Evolutionary conservation across 768 basidiomycete genomes (phyloP).

Genomic region (Psilocybe subaeruginosa): DNA sequence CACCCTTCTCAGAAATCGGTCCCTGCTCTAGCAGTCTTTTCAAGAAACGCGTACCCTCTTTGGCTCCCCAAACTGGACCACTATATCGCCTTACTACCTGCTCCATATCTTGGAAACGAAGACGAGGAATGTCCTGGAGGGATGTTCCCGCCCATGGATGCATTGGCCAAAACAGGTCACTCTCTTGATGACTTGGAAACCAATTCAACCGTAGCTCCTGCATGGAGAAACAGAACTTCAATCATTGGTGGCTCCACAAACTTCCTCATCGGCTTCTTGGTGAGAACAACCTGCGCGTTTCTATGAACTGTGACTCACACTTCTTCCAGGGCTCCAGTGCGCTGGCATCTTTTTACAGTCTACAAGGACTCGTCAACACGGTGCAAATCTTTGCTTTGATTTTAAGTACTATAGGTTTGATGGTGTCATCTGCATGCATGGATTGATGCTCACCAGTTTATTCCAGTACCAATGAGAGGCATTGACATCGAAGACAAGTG

Average conservation of each 20-base stretch:
- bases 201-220: slow-evolving; percentile 49
- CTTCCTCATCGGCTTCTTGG: slow-evolving; percentile 56
- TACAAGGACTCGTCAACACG: slow-evolving; percentile 69
- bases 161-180: slow-evolving; percentile 46
- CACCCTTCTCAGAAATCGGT: slow-evolving; percentile 44
- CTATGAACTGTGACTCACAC: neutral
- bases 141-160: slow-evolving; percentile 71
- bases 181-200: slow-evolving; percentile 63
- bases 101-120: slow-evolving; percentile 41
- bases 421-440: neutral
- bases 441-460: neutral
- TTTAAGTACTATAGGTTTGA: slow-evolving; percentile 64
- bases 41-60: slow-evolving; percentile 59
- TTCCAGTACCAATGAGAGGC: slow-evolving; percentile 41
- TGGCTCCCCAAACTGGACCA: slow-evolving; percentile 65
- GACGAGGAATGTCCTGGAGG: slow-evolving; percentile 18
- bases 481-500: slow-evolving; percentile 49
- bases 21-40: slow-evolving; percentile 59
- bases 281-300: slow-evolving; percentile 30
- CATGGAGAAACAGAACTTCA: slow-evolving; percentile 58
- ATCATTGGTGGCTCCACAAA: slow-evolving; percentile 51
- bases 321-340: slow-evolving; percentile 64
- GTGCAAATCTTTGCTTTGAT: slow-evolving; percentile 75
- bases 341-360: slow-evolving; percentile 68
- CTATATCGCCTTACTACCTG: slow-evolving; percentile 51